These are phyloP conservation scores for Trifolium pratense DNA, from an alignment of 306 rosid genomes.

Conservation along the genomic window DNA sequence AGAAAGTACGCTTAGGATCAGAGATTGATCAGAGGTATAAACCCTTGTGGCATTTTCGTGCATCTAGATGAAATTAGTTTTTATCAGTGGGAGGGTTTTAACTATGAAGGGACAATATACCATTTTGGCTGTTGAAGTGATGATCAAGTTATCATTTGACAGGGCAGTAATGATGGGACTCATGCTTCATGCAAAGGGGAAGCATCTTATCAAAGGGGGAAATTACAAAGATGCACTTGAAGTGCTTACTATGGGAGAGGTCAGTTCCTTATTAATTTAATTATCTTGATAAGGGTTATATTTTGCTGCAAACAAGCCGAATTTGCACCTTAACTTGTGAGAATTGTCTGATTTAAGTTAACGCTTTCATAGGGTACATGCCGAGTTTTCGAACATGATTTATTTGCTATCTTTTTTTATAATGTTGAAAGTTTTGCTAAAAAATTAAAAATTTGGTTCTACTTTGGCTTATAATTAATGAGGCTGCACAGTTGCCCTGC, in stretches of 20 bases:
- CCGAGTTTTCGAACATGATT: background rate
- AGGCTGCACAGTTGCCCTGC: slow-evolving; percentile 5
- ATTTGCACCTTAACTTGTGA: background rate
- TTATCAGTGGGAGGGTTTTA: background rate
- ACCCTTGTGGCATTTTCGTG: slow-evolving; percentile 13
- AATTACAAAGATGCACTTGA: slow-evolving; percentile 83
- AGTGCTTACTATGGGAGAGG: slow-evolving; percentile 94
- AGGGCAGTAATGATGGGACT: slow-evolving; percentile 97
- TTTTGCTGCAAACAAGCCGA: background rate
- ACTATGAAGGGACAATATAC: slow-evolving; percentile 21
- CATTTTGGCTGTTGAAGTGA: slow-evolving; percentile 38
- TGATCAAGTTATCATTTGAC: slow-evolving; percentile 44
- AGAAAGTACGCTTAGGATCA: slow-evolving; percentile 71
- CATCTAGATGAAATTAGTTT: slow-evolving; percentile 25
- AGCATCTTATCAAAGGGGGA: slow-evolving; percentile 60
- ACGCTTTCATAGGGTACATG: background rate
- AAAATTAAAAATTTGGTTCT: background rate
- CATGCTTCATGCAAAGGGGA: slow-evolving; percentile 90
- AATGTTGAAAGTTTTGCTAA: background rate
- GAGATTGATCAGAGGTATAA: slow-evolving; percentile 83
- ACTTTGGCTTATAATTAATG: slow-evolving; percentile 19
- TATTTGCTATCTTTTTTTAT: slow-evolving; percentile 12
- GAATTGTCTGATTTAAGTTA: slow-evolving; percentile 11
- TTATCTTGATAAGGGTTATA: slow-evolving; percentile 13
- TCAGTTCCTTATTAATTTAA: slow-evolving; percentile 40